These are phyloP conservation scores for Pseudonitzschia pungens DNA, from an alignment of 108 stramenopile species.

Conservation along the genomic window DNA sequence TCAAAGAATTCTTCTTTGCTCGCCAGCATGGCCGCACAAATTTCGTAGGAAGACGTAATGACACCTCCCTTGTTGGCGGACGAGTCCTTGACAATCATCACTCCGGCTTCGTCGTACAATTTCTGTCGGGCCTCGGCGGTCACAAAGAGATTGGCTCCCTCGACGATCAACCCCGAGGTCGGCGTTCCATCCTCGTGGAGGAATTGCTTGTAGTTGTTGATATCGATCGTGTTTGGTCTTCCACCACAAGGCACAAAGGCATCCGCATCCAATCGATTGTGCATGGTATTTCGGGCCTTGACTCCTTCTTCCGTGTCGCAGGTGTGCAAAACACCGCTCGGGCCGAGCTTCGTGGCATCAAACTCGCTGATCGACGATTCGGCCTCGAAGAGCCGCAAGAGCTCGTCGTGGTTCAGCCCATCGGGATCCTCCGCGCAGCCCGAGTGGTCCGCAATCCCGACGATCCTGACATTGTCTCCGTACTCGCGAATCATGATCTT, in stretches of 20 bases:
- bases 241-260: slow-evolving; percentile 97
- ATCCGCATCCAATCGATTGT: slow-evolving; percentile 94
- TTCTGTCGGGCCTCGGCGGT: slow-evolving; percentile 90
- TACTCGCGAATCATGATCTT: slow-evolving; percentile 95
- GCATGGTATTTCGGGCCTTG: slow-evolving; percentile 95
- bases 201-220: slow-evolving; percentile 86
- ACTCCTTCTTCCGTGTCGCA: slow-evolving; percentile 87
- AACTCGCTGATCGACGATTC: slow-evolving; percentile 81
- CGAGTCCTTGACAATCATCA: slow-evolving; percentile 96
- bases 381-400: slow-evolving; percentile 84
- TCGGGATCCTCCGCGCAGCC: slow-evolving; percentile 96
- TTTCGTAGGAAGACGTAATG: slow-evolving; percentile 95
- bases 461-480: slow-evolving; percentile 90
- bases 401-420: slow-evolving; percentile 88
- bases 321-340: slow-evolving; percentile 62
- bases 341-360: slow-evolving; percentile 72
- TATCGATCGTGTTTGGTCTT: slow-evolving; percentile 94
- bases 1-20: slow-evolving; percentile 90
- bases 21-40: slow-evolving; percentile 93
- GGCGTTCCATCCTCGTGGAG: slow-evolving; percentile 79
- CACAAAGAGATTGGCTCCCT: slow-evolving; percentile 96
- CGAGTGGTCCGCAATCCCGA: slow-evolving; percentile 95
- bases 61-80: slow-evolving; percentile 99
- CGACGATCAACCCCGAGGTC: slow-evolving; percentile 89
- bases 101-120: slow-evolving; percentile 92